Conservation (phyloP, 805 yeast genomes). For the Debaryomyces tyrocola region DNA sequence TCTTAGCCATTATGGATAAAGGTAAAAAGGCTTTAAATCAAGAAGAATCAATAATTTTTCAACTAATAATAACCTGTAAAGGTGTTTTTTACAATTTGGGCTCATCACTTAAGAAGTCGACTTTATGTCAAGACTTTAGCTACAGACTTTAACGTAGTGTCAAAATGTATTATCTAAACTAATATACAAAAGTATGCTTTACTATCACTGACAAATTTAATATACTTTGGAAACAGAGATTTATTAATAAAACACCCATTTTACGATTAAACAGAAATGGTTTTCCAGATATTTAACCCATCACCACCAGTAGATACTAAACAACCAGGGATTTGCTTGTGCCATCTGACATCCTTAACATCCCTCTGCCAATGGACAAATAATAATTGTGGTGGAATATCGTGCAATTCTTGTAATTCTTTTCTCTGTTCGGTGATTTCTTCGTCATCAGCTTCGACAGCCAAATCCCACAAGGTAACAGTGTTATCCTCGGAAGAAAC, state of each 20-base stretch:
- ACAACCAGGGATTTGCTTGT: conserved; percentile 93
- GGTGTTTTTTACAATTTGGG: neutral
- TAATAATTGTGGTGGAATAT: conserved; percentile 91
- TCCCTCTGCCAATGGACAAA: conserved; percentile 98
- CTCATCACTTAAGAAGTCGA: neutral
- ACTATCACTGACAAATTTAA: neutral
- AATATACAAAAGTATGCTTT: neutral
- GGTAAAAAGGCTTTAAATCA: neutral
- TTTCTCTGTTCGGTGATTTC: conserved; percentile 84
- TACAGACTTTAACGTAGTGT: neutral
- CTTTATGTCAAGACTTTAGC: too few relatives aligned
- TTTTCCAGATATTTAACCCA: conserved; percentile 94
- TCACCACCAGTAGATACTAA: conserved; percentile 93
- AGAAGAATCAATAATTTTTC: neutral
- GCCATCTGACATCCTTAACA: conserved; percentile 98
- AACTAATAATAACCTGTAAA: neutral
- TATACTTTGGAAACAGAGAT: neutral
- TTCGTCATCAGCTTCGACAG: conserved; percentile 98
- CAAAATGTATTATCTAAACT: neutral
- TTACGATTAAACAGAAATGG: conserved; percentile 72
- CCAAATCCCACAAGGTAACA: conserved; percentile 95
- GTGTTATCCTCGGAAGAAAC: conserved; percentile 97
- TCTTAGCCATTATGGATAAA: conserved; percentile 69
- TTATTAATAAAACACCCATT: neutral
- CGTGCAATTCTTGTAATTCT: conserved; percentile 76